Conservation (phyloP, 83 land plant species). For the Picea abies region DNA sequence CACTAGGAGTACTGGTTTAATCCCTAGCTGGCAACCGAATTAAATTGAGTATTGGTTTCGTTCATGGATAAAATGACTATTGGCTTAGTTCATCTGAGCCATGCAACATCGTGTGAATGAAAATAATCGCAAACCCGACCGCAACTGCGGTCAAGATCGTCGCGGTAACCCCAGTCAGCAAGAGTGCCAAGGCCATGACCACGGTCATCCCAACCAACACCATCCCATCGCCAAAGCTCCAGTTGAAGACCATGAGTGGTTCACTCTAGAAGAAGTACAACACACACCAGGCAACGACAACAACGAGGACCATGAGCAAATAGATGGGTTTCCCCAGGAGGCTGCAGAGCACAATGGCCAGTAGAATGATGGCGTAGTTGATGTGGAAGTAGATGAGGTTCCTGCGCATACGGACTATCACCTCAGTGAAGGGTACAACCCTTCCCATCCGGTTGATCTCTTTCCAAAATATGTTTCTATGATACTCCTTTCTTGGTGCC, state of each 20-base stretch:
- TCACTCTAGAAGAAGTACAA: slow-evolving; percentile 57
- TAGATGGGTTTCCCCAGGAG: slow-evolving; percentile 54
- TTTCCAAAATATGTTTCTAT: too few species aligned
- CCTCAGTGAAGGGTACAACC: slow-evolving; percentile 20
- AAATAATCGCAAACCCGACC: slow-evolving; percentile 21
- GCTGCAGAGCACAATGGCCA: slow-evolving; percentile 42
- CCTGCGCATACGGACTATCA: slow-evolving; percentile 34
- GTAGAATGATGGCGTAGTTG: slow-evolving; percentile 48
- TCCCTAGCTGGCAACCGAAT: too few species aligned
- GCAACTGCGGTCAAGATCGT: slow-evolving; percentile 33
- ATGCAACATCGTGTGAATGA: slow-evolving; percentile 41
- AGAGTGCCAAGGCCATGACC: slow-evolving; percentile 40
- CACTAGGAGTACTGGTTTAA: too few species aligned
- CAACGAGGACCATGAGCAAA: slow-evolving; percentile 39
- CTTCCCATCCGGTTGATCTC: too few species aligned
- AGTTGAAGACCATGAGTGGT: slow-evolving; percentile 40
- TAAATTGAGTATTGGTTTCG: too few species aligned
- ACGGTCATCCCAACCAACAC: slow-evolving; percentile 32
- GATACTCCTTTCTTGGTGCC: too few species aligned
- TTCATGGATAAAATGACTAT: too few species aligned
- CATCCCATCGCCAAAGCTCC: slow-evolving; percentile 36
- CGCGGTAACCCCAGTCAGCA: slow-evolving; percentile 33
- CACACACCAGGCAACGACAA: slow-evolving; percentile 54
- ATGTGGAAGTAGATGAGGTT: slow-evolving; percentile 50
- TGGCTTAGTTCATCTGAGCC: slow-evolving; percentile 26